These are phyloP conservation scores for Collybia mongolica DNA, from an alignment of 768 basidiomycete genomes.

Conservation along the genomic window DNA sequence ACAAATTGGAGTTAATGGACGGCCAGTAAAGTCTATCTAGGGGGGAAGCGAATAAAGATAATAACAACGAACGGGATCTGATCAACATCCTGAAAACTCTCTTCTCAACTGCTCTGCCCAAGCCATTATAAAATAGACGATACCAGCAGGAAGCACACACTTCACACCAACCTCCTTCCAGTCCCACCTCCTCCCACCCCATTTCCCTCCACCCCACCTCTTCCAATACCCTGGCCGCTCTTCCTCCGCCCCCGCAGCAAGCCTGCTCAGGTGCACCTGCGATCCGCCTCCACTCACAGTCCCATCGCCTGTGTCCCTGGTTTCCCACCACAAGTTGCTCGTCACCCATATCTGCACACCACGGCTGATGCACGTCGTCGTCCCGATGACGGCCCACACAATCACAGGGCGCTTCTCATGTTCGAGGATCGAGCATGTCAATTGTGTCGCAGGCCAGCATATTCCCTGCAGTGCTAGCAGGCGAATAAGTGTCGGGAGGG, in stretches of 20 bases:
- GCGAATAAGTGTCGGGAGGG: slow-evolving; percentile 85
- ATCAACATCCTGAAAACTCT: slow-evolving; percentile 35
- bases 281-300: slow-evolving; percentile 17
- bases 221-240: slow-evolving; percentile 31
- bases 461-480: slow-evolving; percentile 92
- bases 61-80: too few species aligned
- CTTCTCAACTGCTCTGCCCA: slow-evolving; percentile 60
- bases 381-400: slow-evolving; percentile 89
- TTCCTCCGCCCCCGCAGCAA: slow-evolving; percentile 2
- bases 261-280: not conserved
- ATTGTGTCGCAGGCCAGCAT: slow-evolving; percentile 92
- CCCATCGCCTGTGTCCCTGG: slow-evolving; percentile 17
- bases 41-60: too few species aligned
- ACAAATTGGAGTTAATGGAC: too few species aligned
- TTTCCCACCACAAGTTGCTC: slow-evolving; percentile 69
- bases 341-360: slow-evolving; percentile 96
- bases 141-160: slow-evolving; percentile 72
- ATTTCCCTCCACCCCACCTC: slow-evolving; percentile 43
- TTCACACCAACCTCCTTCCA: slow-evolving; percentile 70
- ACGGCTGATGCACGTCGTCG: slow-evolving; percentile 80
- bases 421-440: slow-evolving; percentile 76
- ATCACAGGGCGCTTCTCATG: slow-evolving; percentile 72
- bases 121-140: slow-evolving; percentile 78
- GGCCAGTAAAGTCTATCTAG: too few species aligned
- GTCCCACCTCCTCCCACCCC: slow-evolving; percentile 74